Base-by-base conservation (phyloP, 1,139 yeast species). In the Pichia sp. region DNA sequence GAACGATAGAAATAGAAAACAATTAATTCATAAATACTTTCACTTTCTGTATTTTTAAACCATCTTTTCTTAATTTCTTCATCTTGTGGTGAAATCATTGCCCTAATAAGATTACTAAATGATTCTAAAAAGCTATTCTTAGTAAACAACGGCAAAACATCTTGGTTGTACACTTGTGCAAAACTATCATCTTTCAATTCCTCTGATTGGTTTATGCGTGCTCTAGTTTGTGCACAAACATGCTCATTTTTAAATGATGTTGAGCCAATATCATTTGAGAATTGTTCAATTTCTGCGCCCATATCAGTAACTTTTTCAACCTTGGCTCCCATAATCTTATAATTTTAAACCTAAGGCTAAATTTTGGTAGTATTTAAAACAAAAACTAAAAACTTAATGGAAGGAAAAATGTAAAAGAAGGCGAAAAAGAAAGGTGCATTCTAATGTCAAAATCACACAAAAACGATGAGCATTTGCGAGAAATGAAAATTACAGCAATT, bases 1-100 rank as follows among this genome's bases (percentile, higher is more conserved):
- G 65, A 46, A 49, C 72, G 72, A 52, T 65, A 67, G 27, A 67
- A 43, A 38, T 61, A 60, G 39, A 56, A 64, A 10, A 43, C 33
- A 13, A 40, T 29, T 8, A 46, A 14, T 26, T 45, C 47, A 16
- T 22, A 18, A 2, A 32, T 22, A n/a, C 15, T 28, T 19, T 30
- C 43, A 11, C 14, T 29, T 10, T 31, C 27, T 13, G 31, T 26
- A 27, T 33, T 24, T 16, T 38, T 35, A 18, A 46, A 48, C 40
- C 46, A 48, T 34, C 47, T 42, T 15, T 21, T 25, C 19, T 35
- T 46, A 6, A 43, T 25, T 16, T 34, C 37, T 30, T 44, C 37
- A 31, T 50, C 45, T 33, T 50, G 46, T 4, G 61, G 56, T 13
- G 47, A 47, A 8, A 59, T 37, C 32, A 55, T 37, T 13, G 54